Conservation (phyloP, 2,329 filamentous ascomycete species). For the Talaromyces sp. region DNA sequence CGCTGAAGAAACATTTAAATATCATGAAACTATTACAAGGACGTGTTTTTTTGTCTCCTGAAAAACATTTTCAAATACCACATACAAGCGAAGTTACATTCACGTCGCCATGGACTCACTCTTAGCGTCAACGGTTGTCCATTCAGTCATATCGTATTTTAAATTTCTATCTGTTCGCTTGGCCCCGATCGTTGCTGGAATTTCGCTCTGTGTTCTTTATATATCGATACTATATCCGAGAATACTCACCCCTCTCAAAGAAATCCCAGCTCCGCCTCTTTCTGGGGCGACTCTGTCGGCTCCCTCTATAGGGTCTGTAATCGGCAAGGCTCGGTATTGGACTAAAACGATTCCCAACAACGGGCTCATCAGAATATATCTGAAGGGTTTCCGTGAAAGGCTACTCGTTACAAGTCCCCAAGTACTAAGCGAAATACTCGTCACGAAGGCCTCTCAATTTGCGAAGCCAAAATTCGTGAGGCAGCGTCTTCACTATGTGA, state of each 20-base stretch:
- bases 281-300: not conserved
- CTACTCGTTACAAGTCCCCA: slow-evolving; percentile 58
- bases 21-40: not conserved
- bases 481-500: slow-evolving; percentile 27
- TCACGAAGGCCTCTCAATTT: slow-evolving; percentile 64
- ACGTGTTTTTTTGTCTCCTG: not conserved
- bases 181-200: not conserved
- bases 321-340: not conserved
- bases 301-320: not conserved
- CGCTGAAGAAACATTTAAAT: not conserved
- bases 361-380: slow-evolving; percentile 62
- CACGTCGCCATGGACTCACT: not conserved
- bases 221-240: not conserved
- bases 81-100: not conserved
- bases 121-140: not conserved
- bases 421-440: slow-evolving; percentile 63
- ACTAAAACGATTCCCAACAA: slow-evolving; percentile 57
- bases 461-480: slow-evolving; percentile 54
- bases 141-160: not conserved
- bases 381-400: slow-evolving; percentile 57
- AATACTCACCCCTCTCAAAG: not conserved
- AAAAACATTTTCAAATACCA: not conserved
- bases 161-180: not conserved
- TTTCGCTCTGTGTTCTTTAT: not conserved
- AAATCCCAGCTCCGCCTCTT: not conserved